Evolutionary conservation across 176 grass and related monocot species (phyloP).

Genomic region (Dactylis glomerata): DNA sequence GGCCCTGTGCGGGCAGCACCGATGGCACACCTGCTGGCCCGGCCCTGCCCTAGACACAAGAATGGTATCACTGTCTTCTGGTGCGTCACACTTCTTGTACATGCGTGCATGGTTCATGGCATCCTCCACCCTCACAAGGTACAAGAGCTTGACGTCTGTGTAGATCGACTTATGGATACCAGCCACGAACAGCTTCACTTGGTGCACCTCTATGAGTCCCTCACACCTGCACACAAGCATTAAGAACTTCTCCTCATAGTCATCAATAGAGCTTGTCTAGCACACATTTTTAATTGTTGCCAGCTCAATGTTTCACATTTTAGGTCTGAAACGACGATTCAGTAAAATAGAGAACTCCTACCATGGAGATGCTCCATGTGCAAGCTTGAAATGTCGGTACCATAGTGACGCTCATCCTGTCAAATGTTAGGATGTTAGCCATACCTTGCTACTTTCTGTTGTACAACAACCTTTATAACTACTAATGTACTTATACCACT

Average conservation of each 20-base stretch:
- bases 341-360: too few relatives aligned
- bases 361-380: not conserved
- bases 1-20: too few relatives aligned
- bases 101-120: not conserved
- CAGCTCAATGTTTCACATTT: not conserved
- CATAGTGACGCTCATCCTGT: not conserved
- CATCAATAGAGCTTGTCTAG: not conserved
- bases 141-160: not conserved
- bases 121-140: not conserved
- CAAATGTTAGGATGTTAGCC: not conserved
- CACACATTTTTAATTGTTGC: not conserved
- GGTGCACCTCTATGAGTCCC: too few relatives aligned
- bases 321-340: not conserved
- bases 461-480: too few relatives aligned
- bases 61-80: not conserved
- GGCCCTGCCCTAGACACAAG: not conserved
- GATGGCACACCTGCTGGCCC: too few relatives aligned
- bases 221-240: not conserved
- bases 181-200: too few relatives aligned
- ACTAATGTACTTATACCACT: too few relatives aligned
- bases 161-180: not conserved
- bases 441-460: too few relatives aligned
- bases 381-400: not conserved
- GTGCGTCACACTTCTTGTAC: not conserved
- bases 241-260: not conserved